Conservation (phyloP, 139 green algal genomes). For the Dunaliella sp. region DNA sequence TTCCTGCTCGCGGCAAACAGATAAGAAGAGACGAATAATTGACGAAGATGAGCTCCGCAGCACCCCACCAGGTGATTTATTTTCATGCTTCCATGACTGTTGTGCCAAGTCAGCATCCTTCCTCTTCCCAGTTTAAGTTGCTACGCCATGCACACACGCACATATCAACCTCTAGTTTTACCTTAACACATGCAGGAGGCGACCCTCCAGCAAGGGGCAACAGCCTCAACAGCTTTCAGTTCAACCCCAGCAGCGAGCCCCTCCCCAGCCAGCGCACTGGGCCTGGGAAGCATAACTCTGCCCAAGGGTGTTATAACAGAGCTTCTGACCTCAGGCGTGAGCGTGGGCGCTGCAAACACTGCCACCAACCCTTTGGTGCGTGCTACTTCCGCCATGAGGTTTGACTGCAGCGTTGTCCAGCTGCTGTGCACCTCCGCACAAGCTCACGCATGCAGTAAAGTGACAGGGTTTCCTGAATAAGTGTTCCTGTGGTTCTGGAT, state of each 20-base stretch:
- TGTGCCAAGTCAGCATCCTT: not conserved
- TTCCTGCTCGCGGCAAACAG: too few relatives aligned
- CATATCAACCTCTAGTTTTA: not conserved
- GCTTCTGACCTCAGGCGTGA: slow-evolving; percentile 38
- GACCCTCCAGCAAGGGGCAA: not conserved
- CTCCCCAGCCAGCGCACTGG: too few relatives aligned
- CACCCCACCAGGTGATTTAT: not conserved
- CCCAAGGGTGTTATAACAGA: slow-evolving; percentile 22
- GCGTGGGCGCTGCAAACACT: slow-evolving; percentile 40
- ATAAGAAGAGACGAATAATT: too few relatives aligned
- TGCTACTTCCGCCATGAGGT: too few relatives aligned
- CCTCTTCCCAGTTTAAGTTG: not conserved
- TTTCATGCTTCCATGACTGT: not conserved
- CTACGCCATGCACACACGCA: not conserved
- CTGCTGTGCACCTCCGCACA: too few relatives aligned
- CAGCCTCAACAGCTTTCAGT: not conserved
- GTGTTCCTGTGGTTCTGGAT: too few relatives aligned
- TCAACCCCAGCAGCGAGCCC: not conserved
- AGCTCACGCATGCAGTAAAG: too few relatives aligned
- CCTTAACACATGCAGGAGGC: not conserved
- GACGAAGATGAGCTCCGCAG: not conserved
- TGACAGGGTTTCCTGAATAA: too few relatives aligned
- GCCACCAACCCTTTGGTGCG: slow-evolving; percentile 37
- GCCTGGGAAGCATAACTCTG: too few relatives aligned
- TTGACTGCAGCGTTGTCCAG: too few relatives aligned